Base-by-base conservation (phyloP, 108 stramenopile species). In the Cyclotella atomus region DNA sequence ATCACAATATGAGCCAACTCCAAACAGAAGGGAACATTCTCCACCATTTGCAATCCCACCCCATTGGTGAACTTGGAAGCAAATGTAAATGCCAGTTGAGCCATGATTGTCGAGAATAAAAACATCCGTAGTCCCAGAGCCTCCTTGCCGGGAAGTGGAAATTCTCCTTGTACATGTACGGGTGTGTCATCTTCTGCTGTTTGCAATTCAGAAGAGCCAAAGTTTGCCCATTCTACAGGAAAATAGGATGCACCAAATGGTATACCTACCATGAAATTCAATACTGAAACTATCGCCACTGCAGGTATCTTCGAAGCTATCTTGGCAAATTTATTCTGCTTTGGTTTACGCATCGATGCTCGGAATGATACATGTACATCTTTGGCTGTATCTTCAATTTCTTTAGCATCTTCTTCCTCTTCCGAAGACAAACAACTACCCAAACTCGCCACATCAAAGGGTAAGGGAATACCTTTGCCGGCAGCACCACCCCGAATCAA, bases 21-120 rank as follows among this genome's bases (percentile, higher is more conserved):
- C 33, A 88, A 85, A 60, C 71, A 84, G 61, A 95, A 95, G 6
- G 91, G 91, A 2, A 92, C 88, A 64, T 95, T 95, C 71, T 95
- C 94, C 4, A 95, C 88, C 94, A 95, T 92, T 68, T 90, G 88
- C 35, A 91, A 61, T 12, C 85, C 90, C 35, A 89, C 73, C 12
- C 89, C 75, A 82, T 84, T 86, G 20, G 70, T 32, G 73, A 95
- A 92, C 19, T 78, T 85, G n/a, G 82, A 84, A 32, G 68, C 63
- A 64, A 75, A 88, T 16, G 90, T 88, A 47, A 87, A 70, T 6
- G 76, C 80, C 49, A 91, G 16, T 68, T 93, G 93, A 10, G 82
- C 89, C 19, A 90, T 65, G 3, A 85, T 73, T 20, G 91, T 90
- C 20, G 77, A 33, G 70, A 89, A 87, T 53, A 92, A 63, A 59